Percentiles rank a stretch among this genome's conserved stretches.
These are phyloP conservation scores for Crassisporium funariophilum DNA, from an alignment of 768 basidiomycete genomes.

Conservation along the genomic window DNA sequence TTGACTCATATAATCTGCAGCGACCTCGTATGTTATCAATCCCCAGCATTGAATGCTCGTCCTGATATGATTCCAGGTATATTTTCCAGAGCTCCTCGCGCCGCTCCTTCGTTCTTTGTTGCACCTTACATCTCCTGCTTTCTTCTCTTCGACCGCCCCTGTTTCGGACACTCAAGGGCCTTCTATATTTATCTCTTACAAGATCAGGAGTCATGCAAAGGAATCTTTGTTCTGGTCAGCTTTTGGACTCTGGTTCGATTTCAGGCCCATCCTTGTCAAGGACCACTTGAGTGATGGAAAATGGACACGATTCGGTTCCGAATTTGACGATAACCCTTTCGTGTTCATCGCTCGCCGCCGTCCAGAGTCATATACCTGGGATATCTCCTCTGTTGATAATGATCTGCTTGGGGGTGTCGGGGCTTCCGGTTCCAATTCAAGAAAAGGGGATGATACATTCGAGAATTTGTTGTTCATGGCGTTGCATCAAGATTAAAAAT, in stretches of 20 bases:
- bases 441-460: constrained; percentile 69
- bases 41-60: not conserved
- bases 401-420: constrained; percentile 63
- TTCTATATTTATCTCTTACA: constrained; percentile 70
- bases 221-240: constrained; percentile 79
- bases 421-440: constrained; percentile 39
- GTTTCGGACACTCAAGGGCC: constrained; percentile 23
- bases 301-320: constrained; percentile 47
- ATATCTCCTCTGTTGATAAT: constrained; percentile 48
- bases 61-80: constrained; percentile 54
- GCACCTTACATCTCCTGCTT: constrained; percentile 62
- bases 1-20: constrained; percentile 79
- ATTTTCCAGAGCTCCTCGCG: constrained; percentile 81
- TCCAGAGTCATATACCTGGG: constrained; percentile 59
- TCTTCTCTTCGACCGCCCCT: constrained; percentile 20
- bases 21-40: constrained; percentile 63
- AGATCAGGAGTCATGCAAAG: constrained; percentile 69
- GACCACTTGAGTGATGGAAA: constrained; percentile 12
- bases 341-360: constrained; percentile 65
- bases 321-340: constrained; percentile 50
- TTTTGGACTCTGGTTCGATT: constrained; percentile 80
- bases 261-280: constrained; percentile 52
- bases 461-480: constrained; percentile 63
- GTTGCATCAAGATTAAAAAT: constrained; percentile 29
- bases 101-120: constrained; percentile 77